These are phyloP conservation scores for Penicillium lagena DNA, from an alignment of 495 filamentous ascomycete genomes.

Conservation along the genomic window DNA sequence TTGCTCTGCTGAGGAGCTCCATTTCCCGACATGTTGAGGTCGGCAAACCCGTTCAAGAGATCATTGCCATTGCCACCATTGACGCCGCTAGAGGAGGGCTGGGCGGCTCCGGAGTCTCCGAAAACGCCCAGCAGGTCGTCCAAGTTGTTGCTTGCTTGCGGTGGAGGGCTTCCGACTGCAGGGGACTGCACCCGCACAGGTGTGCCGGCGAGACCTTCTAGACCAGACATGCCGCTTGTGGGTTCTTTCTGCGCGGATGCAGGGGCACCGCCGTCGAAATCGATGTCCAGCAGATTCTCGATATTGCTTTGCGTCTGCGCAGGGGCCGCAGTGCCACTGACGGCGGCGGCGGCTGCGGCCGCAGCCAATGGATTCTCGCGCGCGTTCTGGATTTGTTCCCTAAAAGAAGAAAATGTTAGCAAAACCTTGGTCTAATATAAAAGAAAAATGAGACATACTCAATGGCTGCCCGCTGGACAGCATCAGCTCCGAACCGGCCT, in stretches of 20 bases:
- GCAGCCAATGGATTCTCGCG: slow-evolving; percentile 92
- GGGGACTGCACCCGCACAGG: slow-evolving; percentile 74
- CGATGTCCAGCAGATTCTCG: slow-evolving; percentile 95
- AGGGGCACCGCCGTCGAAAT: slow-evolving; percentile 92
- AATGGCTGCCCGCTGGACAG: slow-evolving; percentile 91
- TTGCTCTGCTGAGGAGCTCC: slow-evolving; percentile 16
- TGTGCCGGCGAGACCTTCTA: slow-evolving; percentile 71
- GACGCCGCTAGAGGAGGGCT: slow-evolving; percentile 22
- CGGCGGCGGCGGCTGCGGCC: slow-evolving; percentile 66
- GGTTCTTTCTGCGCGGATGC: slow-evolving; percentile 75
- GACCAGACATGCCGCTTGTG: slow-evolving; percentile 52
- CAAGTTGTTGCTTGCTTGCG: slow-evolving; percentile 53
- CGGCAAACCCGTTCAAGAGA: slow-evolving; percentile 79
- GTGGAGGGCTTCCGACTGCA: slow-evolving; percentile 35
- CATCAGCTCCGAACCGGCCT: slow-evolving; percentile 88
- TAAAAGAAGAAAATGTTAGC: slow-evolving; percentile 11
- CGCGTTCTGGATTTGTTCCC: slow-evolving; percentile 83
- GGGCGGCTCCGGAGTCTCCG: slow-evolving; percentile 30
- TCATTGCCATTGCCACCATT: slow-evolving; percentile 34
- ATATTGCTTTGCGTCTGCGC: slow-evolving; percentile 64
- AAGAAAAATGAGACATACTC: slow-evolving; percentile 44
- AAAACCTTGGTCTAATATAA: background rate
- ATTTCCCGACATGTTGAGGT: slow-evolving; percentile 62
- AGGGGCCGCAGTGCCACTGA: slow-evolving; percentile 44
- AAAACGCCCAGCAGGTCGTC: slow-evolving; percentile 91